Conservation (phyloP, 225 moss, liverwort and hornwort species). For the Asterella californica region DNA sequence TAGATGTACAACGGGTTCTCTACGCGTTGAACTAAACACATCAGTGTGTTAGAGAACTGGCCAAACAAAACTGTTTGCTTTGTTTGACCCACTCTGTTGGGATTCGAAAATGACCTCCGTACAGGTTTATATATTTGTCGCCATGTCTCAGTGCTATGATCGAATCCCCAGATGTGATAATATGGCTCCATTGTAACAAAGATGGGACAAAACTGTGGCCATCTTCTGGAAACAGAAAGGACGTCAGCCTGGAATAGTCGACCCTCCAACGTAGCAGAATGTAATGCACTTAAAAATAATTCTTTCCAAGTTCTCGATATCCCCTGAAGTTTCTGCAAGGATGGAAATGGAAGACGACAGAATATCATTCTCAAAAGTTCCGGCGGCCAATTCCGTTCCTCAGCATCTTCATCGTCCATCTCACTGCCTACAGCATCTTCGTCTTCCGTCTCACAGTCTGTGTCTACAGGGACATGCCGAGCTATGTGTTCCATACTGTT, state of each 20-base stretch:
- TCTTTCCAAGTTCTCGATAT: neutral
- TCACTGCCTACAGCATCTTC: neutral
- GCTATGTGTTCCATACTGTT: too few relatives aligned
- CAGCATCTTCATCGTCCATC: neutral
- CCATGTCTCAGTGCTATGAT: neutral
- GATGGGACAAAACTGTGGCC: constrained; percentile 1
- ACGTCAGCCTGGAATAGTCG: neutral
- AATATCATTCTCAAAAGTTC: neutral
- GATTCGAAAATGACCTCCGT: neutral
- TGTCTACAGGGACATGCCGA: too few relatives aligned
- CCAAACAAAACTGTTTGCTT: neutral
- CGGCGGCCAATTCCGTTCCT: neutral
- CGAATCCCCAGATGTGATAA: neutral
- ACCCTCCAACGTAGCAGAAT: neutral
- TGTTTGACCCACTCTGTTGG: neutral
- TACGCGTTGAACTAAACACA: neutral
- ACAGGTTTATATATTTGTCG: neutral
- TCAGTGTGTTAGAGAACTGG: neutral
- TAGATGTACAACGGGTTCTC: neutral
- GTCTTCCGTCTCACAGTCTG: neutral
- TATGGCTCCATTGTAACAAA: neutral
- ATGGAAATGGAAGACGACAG: neutral
- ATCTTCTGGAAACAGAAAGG: neutral
- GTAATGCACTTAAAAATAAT: neutral
- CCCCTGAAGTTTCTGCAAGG: neutral